These are phyloP conservation scores for Schoenoplectus triqueter DNA, from an alignment of 202 grass and related monocot species.

Conservation along the genomic window DNA sequence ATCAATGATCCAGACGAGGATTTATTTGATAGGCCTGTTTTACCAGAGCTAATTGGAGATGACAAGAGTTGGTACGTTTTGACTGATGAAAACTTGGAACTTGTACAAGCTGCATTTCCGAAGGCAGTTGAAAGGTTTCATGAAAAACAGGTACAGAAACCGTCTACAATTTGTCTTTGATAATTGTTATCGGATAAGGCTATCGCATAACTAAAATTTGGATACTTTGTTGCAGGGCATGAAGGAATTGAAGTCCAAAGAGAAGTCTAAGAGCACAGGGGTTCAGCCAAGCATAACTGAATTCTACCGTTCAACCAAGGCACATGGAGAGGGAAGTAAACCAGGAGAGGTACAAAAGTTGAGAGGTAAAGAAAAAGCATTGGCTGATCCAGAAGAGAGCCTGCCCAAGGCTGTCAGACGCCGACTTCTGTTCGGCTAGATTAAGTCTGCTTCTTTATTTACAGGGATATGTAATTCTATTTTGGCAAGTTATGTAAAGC, in stretches of 20 bases:
- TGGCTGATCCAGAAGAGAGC: constrained; percentile 46
- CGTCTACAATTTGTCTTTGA: background rate
- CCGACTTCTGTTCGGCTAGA: constrained; percentile 62
- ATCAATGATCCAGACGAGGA: constrained; percentile 49
- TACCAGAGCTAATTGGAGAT: constrained; percentile 62
- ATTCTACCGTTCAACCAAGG: constrained; percentile 74
- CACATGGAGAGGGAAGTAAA: constrained; percentile 32
- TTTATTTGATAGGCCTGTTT: constrained; percentile 68
- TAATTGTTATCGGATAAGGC: background rate
- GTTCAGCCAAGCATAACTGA: constrained; percentile 78
- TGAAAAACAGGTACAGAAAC: constrained; percentile 56
- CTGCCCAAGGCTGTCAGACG: constrained; percentile 62
- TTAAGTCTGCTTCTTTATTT: constrained; percentile 17
- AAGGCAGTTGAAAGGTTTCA: constrained; percentile 61
- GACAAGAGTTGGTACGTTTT: constrained; percentile 56
- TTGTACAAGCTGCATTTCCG: constrained; percentile 85
- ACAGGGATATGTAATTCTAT: background rate
- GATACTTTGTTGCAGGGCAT: constrained; percentile 54
- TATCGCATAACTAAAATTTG: constrained; percentile 6
- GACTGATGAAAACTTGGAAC: constrained; percentile 88
- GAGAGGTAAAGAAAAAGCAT: constrained; percentile 45
- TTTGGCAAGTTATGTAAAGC: background rate
- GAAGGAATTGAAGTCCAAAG: constrained; percentile 59
- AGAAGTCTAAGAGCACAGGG: constrained; percentile 30
- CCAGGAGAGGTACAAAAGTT: constrained; percentile 28